Evolutionary conservation across 176 grass and related monocot species (phyloP).

Genomic region (Hsuehochloa calcarea): DNA sequence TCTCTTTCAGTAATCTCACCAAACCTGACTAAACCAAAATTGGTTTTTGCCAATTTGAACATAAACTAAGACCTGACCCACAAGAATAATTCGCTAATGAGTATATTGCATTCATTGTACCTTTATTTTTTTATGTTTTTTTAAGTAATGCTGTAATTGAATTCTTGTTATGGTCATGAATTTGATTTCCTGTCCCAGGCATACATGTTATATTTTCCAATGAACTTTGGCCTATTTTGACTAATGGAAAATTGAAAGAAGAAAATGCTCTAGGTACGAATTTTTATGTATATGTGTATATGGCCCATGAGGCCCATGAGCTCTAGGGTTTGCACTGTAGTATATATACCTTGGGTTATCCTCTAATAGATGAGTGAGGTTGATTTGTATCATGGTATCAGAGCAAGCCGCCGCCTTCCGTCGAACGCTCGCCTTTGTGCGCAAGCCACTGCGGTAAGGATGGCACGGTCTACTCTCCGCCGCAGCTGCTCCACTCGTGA

Average conservation of each 20-base stretch:
- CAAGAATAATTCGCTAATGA: background rate
- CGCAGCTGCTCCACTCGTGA: too few relatives aligned
- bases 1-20: slow-evolving; percentile 14
- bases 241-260: background rate
- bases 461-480: too few relatives aligned
- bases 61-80: background rate
- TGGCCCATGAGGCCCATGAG: too few relatives aligned
- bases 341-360: too few relatives aligned
- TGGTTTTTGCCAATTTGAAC: background rate
- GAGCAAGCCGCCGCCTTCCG: too few relatives aligned
- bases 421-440: too few relatives aligned
- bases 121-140: background rate
- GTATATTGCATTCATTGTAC: background rate
- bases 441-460: too few relatives aligned
- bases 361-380: too few relatives aligned
- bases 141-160: background rate
- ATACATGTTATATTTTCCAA: slow-evolving; percentile 3
- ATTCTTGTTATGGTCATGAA: background rate
- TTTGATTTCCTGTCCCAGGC: background rate
- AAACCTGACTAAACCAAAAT: background rate
- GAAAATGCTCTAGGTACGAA: background rate
- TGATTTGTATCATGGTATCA: too few relatives aligned
- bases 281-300: too few relatives aligned
- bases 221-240: background rate
- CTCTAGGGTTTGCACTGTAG: too few relatives aligned